Conservation (phyloP, 345 rosid genomes). For the Mercurialis annua region DNA sequence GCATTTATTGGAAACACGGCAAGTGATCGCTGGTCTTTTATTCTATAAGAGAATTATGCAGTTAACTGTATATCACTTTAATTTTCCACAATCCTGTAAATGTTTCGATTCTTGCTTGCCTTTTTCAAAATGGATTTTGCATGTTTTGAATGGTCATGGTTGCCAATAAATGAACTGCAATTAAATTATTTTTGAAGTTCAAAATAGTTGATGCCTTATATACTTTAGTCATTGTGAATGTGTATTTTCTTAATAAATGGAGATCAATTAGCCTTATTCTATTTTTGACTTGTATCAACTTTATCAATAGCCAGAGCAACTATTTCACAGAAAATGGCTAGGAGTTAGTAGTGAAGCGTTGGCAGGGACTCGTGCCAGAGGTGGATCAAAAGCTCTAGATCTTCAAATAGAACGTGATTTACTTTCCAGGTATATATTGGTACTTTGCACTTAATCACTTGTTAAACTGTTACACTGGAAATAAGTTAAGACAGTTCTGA, state of each 20-base stretch:
- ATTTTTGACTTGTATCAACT: constrained; percentile 41
- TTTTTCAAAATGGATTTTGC: constrained; percentile 10
- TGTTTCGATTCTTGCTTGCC: neutral
- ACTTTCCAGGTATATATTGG: constrained; percentile 57
- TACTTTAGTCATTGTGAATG: neutral
- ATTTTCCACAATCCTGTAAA: neutral
- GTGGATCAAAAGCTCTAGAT: constrained; percentile 55
- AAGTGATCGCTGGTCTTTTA: constrained; percentile 21
- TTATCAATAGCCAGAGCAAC: constrained; percentile 91
- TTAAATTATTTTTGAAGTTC: neutral
- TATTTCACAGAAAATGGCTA: constrained; percentile 70
- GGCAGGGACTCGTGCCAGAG: constrained; percentile 92
- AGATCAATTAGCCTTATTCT: constrained; percentile 24
- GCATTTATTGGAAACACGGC: constrained; percentile 93
- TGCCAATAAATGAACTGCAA: neutral
- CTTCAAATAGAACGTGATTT: constrained; percentile 71
- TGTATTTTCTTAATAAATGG: neutral
- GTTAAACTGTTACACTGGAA: neutral
- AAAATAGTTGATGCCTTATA: neutral
- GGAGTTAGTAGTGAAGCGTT: constrained; percentile 74
- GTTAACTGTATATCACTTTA: neutral
- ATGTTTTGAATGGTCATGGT: neutral
- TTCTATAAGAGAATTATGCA: neutral
- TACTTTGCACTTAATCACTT: neutral
- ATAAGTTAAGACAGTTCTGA: neutral